Base-by-base conservation (phyloP, 2,329 filamentous ascomycete genomes). In the Fusarium sp. region DNA sequence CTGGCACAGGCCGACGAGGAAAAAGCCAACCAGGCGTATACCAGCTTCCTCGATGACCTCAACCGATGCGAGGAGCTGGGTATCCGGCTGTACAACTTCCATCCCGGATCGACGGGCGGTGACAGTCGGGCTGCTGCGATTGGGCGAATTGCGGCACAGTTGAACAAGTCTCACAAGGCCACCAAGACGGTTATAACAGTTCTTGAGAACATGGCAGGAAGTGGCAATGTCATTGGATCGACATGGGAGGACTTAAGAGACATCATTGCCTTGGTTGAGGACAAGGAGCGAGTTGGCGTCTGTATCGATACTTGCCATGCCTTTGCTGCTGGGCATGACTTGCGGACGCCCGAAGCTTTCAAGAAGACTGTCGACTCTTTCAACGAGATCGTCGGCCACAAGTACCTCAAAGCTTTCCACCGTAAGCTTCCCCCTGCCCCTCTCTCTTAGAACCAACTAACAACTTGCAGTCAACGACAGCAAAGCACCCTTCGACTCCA, bases 261-360 rank as follows among this genome's bases (percentile, higher is more conserved):
- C 78, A 94, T 98, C 73, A 97, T 99, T 76, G 88, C 88, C 15
- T 87, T 91, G 10, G 90, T 98, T 27, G 89, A 95, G 25, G 91
- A 97, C 81, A 97, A 98, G 84, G 82, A 86, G 50, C 91, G 97
- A 35, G 92, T 99, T 2, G 97, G 96, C 54, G 95, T 99, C 20
- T 99, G 97, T 82, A 91, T 99, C 66, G 97, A 99, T 81, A 99
- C 97, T 0, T 99, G 97, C 84, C 97, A 99, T 83, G 92, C 95
- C 68, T 98, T 98, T 82, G 96, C 96, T 0, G 95, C 94, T 0
- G 97, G 97, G 7, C 97, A 98, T 81, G 97, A 99, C 81, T 84
- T 99, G 35, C 90, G 95, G 63, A 91, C 92, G 0, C 92, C 94
- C 0, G 88, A 90, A 60, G 88, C 92, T 0, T 98, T 97, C 81